These are phyloP conservation scores for Moricandia moricandioides DNA, from an alignment of 345 rosid genomes.

Conservation along the genomic window DNA sequence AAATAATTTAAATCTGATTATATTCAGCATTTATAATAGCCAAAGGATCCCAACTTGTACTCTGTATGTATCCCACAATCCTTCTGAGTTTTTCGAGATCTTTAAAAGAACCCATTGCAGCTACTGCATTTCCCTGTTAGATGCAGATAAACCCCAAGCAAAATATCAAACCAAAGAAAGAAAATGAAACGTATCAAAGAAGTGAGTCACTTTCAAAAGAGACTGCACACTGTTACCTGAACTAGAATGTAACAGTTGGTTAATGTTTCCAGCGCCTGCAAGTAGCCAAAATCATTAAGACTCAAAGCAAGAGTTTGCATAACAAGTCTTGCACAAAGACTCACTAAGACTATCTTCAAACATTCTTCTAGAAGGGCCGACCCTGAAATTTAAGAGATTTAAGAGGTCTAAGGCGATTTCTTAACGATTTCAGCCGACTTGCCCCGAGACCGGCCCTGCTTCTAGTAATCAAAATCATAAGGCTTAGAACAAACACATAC, in stretches of 20 bases:
- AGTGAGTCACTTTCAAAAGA: conserved; percentile 9
- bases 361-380: too few species aligned
- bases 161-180: neutral
- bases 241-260: conserved; percentile 89
- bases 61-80: conserved; percentile 51
- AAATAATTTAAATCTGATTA: neutral
- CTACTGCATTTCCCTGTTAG: conserved; percentile 84
- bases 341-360: neutral
- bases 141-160: neutral
- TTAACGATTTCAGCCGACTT: too few species aligned
- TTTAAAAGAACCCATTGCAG: conserved; percentile 84
- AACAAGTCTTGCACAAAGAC: neutral
- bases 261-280: conserved; percentile 88
- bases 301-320: neutral
- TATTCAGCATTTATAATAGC: neutral
- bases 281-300: conserved; percentile 22
- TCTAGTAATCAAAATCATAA: neutral
- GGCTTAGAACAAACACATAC: conserved; percentile 29
- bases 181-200: neutral
- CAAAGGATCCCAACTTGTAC: neutral
- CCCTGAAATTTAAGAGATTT: too few species aligned
- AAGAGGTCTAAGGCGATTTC: too few species aligned
- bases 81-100: conserved; percentile 76
- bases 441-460: too few species aligned
- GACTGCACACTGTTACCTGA: conserved; percentile 49